Evolutionary conservation across 164 flowering plant genomes (phyloP).

Genomic region (Piper betle): DNA sequence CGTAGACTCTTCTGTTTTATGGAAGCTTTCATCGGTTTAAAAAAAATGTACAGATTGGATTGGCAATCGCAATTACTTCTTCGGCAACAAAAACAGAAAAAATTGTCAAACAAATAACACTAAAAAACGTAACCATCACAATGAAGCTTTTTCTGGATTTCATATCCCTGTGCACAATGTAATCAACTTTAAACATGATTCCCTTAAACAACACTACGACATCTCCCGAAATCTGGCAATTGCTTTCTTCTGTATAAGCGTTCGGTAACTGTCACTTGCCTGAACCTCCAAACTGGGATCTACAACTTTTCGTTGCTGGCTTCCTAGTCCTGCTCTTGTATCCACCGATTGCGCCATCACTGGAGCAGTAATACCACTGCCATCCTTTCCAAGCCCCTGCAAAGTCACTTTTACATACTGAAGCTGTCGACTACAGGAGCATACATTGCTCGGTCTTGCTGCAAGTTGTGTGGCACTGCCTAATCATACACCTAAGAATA

Average conservation of each 20-base stretch:
- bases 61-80: no score
- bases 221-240: slow-evolving; percentile 87
- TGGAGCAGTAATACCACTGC: slow-evolving; percentile 90
- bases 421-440: neutral
- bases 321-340: slow-evolving; percentile 81
- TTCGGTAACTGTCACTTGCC: slow-evolving; percentile 84
- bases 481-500: no score
- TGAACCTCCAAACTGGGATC: slow-evolving; percentile 77
- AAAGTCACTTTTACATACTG: neutral
- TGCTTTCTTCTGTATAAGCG: slow-evolving; percentile 83
- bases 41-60: no score
- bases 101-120: no score
- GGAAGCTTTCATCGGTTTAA: no score
- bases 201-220: slow-evolving; percentile 17
- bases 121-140: no score
- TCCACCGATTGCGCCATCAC: slow-evolving; percentile 71
- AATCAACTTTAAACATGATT: neutral
- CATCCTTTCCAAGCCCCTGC: slow-evolving; percentile 95
- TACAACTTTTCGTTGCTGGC: slow-evolving; percentile 52
- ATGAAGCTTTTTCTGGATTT: no score
- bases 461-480: neutral
- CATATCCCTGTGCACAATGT: neutral
- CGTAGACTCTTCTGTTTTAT: no score
- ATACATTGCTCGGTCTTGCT: neutral
- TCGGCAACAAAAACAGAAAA: no score